phyloP scores from a whole-genome alignment of 768 basidiomycete species.

The Sistotremastrum niveocremeum region DNA sequence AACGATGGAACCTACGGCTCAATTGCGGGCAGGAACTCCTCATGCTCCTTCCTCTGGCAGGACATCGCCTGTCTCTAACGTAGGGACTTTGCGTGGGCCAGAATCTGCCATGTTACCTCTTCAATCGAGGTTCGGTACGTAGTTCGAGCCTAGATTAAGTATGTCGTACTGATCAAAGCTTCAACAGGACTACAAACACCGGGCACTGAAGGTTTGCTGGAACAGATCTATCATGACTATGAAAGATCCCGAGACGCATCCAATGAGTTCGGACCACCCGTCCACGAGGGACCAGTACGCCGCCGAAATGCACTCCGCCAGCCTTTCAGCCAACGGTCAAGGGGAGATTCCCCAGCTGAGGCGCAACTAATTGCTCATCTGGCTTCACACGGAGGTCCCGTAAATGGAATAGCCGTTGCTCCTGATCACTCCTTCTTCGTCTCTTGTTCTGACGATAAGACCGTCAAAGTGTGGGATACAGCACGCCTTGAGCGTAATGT shows the following conservation, averaged over 20 bases:
- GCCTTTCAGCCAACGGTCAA: constrained; percentile 54
- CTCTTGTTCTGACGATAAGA: constrained; percentile 90
- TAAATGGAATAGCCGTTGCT: constrained; percentile 74
- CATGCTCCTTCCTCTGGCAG: constrained; percentile 60
- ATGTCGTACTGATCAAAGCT: constrained; percentile 1
- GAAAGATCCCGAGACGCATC: constrained; percentile 58
- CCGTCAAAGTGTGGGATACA: constrained; percentile 82
- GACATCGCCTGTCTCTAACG: constrained; percentile 60
- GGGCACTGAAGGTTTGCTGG: constrained; percentile 77
- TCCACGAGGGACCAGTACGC: constrained; percentile 70
- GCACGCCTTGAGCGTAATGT: constrained; percentile 90
- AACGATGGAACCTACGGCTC: constrained; percentile 36
- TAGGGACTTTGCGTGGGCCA: constrained; percentile 37
- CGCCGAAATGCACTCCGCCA: constrained; percentile 63
- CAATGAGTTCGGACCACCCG: constrained; percentile 82
- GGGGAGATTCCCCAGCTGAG: constrained; percentile 45
- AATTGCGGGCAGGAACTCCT: no score
- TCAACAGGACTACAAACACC: constrained; percentile 75
- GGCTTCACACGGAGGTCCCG: constrained; percentile 63
- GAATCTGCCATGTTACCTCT: constrained; percentile 38
- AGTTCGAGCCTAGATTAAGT: neutral
- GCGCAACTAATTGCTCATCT: constrained; percentile 77
- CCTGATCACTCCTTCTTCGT: constrained; percentile 95
- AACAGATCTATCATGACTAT: constrained; percentile 80
- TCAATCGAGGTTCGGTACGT: constrained; percentile 56